Base-by-base conservation (phyloP, 441 rosid genomes). In the Populus hybrid region DNA sequence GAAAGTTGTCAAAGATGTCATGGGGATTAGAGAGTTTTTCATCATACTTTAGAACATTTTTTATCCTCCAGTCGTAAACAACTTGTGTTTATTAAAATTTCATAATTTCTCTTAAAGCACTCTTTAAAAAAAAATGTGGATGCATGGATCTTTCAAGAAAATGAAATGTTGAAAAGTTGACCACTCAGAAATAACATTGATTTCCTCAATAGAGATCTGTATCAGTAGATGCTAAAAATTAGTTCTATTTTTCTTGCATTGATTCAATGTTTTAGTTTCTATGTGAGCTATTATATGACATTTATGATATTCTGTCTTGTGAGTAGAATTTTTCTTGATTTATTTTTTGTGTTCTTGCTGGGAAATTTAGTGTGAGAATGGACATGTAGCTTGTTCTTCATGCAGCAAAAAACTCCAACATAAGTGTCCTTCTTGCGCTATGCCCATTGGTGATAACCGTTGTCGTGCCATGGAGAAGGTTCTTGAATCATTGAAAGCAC, bases 381-480 rank as follows among this genome's bases (percentile, higher is more conserved):
- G 95, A 42, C 97, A 92, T 73, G 66, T 82, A 24, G 92, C 94
- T 34, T 91, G 97, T 85, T 73, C 88, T 64, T 28, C 81, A 35
- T 92, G 97, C 85, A 87, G 97, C 83, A 19, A 11, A 50, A 87
- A 83, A 82, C 76, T 91, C 70, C 69, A 50, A 72, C 87, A 89
- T 30, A 87, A 74, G 81, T 92, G 97, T 28, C 90, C 95, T 0
- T 81, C 85, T 0, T 89, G 97, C 78, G 75, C 87, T 10, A 71
- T 82, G 85, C 90, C 94, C 21, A 90, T 91, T 21, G 94, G 95
- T 63, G 86, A 91, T 76, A 85, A 80, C 70, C 91, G 97, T 1
- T 88, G 92, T 77, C 85, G 91, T 59, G 95, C 94, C 28, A 84
- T 92, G 76, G 97, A 92, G 87, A 92, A 85, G 70, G 89, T 92